Percentiles rank a stretch among this genome's conserved stretches.
Evolutionary conservation across 176 grass and related monocot genomes (phyloP).

Genomic region (Phragmites australis): DNA sequence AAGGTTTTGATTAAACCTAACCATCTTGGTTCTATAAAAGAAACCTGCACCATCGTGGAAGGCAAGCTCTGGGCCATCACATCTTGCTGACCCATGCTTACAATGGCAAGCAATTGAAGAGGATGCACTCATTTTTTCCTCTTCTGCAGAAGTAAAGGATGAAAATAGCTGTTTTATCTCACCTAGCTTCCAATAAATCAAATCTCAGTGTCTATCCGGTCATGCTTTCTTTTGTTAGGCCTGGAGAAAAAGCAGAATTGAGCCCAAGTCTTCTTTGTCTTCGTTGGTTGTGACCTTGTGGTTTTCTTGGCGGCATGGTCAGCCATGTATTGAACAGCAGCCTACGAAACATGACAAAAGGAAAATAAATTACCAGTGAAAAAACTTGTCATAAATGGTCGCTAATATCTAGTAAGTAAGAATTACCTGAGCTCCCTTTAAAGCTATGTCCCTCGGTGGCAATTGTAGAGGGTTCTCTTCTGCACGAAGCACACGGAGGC

Average conservation of each 20-base stretch:
- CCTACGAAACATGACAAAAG: conserved; percentile 48
- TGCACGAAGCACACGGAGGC: conserved; percentile 65
- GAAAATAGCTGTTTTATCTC: background rate
- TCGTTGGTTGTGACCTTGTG: conserved; percentile 53
- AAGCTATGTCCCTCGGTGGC: conserved; percentile 86
- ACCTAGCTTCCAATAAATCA: conserved; percentile 46
- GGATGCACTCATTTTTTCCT: background rate
- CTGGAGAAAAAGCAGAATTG: conserved; percentile 85
- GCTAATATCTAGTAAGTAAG: background rate
- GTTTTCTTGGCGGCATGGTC: conserved; percentile 66
- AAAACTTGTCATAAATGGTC: conserved; percentile 14
- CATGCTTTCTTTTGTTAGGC: conserved; percentile 97
- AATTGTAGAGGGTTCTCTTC: conserved; percentile 96
- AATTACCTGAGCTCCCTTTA: conserved; percentile 85
- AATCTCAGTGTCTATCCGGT: conserved; percentile 48
- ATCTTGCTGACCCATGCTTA: conserved; percentile 10
- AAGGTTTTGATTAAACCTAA: conserved; percentile 22
- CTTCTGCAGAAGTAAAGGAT: background rate
- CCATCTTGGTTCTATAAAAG: background rate
- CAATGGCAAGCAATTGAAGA: background rate
- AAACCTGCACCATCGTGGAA: conserved; percentile 20
- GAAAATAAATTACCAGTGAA: conserved; percentile 11
- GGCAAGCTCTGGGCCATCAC: conserved; percentile 13
- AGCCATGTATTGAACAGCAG: conserved; percentile 84
- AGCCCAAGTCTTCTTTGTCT: conserved; percentile 73